Percentiles rank a stretch among this genome's conserved stretches.
Conservation (phyloP, 129 eudicot genomes). For the Ambrosia artemisiifolia region DNA sequence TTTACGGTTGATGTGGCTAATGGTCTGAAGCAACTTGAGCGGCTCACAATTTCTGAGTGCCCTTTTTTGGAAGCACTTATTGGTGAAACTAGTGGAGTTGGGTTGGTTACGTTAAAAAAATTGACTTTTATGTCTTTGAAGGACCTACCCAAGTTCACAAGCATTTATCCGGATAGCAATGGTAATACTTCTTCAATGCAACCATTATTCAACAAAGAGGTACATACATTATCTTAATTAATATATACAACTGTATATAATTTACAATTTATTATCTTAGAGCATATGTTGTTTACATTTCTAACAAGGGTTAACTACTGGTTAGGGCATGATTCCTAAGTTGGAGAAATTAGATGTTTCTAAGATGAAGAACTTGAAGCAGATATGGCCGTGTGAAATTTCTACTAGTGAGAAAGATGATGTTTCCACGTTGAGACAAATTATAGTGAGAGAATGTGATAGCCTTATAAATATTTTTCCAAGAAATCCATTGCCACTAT, state of each 20-base stretch:
- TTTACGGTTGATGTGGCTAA: too few species aligned
- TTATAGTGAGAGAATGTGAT: not conserved
- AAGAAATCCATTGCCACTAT: not conserved
- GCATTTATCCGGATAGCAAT: too few species aligned
- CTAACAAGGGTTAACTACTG: not conserved
- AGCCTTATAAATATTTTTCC: not conserved
- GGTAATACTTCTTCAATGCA: not conserved
- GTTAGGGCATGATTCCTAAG: not conserved
- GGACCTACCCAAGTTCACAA: too few species aligned
- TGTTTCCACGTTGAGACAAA: not conserved
- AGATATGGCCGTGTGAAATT: not conserved
- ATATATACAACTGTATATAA: not conserved
- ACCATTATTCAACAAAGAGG: not conserved
- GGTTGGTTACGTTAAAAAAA: too few species aligned
- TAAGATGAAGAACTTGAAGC: not conserved
- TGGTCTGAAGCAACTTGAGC: too few species aligned
- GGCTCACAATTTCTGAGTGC: too few species aligned
- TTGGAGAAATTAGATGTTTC: not conserved
- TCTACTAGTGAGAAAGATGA: not conserved
- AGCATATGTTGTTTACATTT: too few species aligned
- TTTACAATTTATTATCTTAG: not conserved
- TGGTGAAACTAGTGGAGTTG: too few species aligned
- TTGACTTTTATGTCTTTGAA: too few species aligned
- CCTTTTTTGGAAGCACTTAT: too few species aligned
- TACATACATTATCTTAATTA: not conserved